Evolutionary conservation across 2,329 filamentous ascomycete species (phyloP), one percentile per base, ranked within the genome.

Genomic region (Exophiala dermatitidis): DNA sequence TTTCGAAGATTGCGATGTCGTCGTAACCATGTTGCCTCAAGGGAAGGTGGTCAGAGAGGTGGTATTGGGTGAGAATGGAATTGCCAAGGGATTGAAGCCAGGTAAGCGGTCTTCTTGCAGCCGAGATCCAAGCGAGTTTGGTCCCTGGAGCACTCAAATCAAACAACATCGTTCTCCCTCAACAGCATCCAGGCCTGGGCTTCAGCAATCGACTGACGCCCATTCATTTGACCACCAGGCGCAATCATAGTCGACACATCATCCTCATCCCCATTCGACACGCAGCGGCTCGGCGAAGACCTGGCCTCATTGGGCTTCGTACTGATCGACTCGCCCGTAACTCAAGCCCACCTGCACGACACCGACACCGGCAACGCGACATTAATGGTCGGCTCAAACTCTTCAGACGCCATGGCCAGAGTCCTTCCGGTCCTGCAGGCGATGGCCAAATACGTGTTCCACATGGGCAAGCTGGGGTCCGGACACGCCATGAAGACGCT

Each of bases 1-100:
- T 0, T 69, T 69, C 53, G 59, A 60, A 28, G 65, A 67, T 30
- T 66, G 63, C 53, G 65, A 68, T 48, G 59, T 68, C 3, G 55
- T 69, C 5, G 58, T 69, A 19, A 69, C 66, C 0, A 69, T 69
- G 67, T 60, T 69, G 1, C 67, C 66, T 0, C 64, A 69, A 46
- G 66, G 66, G 7, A 67, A 67, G 45, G 60, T 68, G 42, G 67
- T 69, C 4, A 50, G 63, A 40, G 67, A 69, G 45, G 67, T 68
- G 0, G 44, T 68, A 6, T 51, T 68, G 34, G 60, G 60, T 6
- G 46, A 57, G 1, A 54, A 64, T 12, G 64, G 63, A 12, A 65
- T 68, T 26, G 66, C 65, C 1, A 53, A 57, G 31, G 58, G 53
- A 4, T 51, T 69, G 51, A 67, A 65, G 44, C 55, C 58, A 63